phyloP scores from a whole-genome alignment of 257 asterid genomes.

The Solanum pinnatisectum region DNA sequence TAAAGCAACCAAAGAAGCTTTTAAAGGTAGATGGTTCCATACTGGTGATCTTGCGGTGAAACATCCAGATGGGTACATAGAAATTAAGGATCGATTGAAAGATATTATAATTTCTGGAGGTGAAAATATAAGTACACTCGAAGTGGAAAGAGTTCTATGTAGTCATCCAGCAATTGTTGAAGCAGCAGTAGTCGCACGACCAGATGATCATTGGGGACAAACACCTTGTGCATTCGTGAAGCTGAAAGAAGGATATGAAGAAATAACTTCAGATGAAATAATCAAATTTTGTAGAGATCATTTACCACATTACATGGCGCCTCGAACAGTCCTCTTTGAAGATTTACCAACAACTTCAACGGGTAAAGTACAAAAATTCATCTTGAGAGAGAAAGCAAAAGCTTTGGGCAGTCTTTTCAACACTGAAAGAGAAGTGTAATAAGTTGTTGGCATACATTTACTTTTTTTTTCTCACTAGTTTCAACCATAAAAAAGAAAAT shows the following conservation, averaged over 20 bases:
- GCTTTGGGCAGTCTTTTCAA: constrained; percentile 19
- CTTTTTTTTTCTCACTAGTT: background rate
- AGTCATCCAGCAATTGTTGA: background rate
- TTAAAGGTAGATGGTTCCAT: background rate
- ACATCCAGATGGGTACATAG: constrained; percentile 5
- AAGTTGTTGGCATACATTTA: background rate
- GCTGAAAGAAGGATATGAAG: constrained; percentile 17
- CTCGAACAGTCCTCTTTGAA: constrained; percentile 14
- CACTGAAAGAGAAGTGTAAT: background rate
- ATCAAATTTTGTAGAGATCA: background rate
- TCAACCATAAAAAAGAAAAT: background rate
- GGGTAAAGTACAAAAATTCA: constrained; percentile 20
- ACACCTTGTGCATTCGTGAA: constrained; percentile 29
- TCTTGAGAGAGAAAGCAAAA: constrained; percentile 21
- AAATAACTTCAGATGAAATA: constrained; percentile 8
- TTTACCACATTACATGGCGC: constrained; percentile 9
- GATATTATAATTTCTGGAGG: constrained; percentile 4
- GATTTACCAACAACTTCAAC: constrained; percentile 29
- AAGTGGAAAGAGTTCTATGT: constrained; percentile 19
- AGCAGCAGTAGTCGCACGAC: constrained; percentile 27
- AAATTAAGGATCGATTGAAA: constrained; percentile 18
- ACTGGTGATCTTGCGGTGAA: background rate
- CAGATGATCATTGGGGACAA: constrained; percentile 31
- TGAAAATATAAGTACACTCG: constrained; percentile 24
- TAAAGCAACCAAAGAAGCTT: background rate